Conservation (phyloP, 257 asterid species). For the Coffea canephora region DNA sequence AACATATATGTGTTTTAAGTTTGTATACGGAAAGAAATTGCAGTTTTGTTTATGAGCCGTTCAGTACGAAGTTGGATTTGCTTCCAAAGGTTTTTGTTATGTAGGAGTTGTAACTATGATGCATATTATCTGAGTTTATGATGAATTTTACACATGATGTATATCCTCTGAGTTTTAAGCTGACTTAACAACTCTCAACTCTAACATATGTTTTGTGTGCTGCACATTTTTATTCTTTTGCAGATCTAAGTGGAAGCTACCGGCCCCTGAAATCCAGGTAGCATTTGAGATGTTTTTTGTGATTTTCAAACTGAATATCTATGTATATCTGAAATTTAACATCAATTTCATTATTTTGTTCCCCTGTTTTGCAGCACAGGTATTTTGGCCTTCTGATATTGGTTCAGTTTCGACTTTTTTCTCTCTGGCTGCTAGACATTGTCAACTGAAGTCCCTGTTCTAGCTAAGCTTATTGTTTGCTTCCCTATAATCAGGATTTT, state of each 20-base stretch:
- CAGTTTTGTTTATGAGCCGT: too few relatives aligned
- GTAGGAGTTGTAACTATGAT: neutral
- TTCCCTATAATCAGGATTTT: conserved; percentile 53
- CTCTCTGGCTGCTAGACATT: conserved; percentile 19
- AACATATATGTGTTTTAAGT: too few relatives aligned
- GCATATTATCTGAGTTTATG: neutral
- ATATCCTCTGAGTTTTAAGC: neutral
- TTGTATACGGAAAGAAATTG: too few relatives aligned
- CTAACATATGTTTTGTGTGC: neutral
- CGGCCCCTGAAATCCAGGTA: conserved; percentile 26
- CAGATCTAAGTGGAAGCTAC: conserved; percentile 25
- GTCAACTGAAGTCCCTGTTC: conserved; percentile 11
- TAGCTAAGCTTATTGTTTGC: conserved; percentile 23
- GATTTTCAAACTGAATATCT: neutral
- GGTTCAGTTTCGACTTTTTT: conserved; percentile 27
- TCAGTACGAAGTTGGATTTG: neutral
- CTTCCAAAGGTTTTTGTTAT: too few relatives aligned
- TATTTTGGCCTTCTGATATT: conserved; percentile 37
- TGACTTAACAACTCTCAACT: neutral
- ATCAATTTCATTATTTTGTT: conserved; percentile 5
- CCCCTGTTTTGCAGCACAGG: conserved; percentile 63
- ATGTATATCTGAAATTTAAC: conserved; percentile 9
- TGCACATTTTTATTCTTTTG: neutral
- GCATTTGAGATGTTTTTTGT: neutral
- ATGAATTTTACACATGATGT: neutral